Base-by-base conservation (phyloP, 495 filamentous ascomycete species). In the Penicillium verhagenii region DNA sequence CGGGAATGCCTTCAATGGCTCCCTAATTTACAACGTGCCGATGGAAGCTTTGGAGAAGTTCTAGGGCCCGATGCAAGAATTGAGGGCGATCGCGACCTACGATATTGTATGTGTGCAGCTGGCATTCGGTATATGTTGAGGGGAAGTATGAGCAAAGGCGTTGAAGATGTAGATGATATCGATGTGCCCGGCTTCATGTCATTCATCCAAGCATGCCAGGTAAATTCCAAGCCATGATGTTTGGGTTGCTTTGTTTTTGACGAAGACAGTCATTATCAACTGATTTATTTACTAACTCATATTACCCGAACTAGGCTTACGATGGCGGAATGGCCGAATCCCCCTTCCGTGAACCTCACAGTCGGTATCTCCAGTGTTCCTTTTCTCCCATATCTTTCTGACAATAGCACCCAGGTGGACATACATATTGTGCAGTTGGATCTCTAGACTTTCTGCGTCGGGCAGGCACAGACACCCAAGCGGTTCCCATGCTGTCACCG, bases 11-110 rank as follows among this genome's bases (percentile, higher is more conserved):
- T 97, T 55, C 63, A 70, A 29, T 95, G 92, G 88, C 74, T 98
- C 47, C 79, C 74, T 50, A 82, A 71, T 53, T 62, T 97, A 72
- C 94, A 98, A 78, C 81, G 91, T 13, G 68, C 72, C 2, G 87
- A 97, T 66, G 94, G 94, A 13, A 93, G 91, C 60, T 98, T 98
- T 72, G 95, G 93, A 2, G 92, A 98, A 68, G 77, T 86, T 24
- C 58, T 92, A 4, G 80, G 81, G 11, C 75, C 78, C 37, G 66
- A 78, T 44, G 86, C 80, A 20, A 71, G 70, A 25, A 78, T 96
- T 21, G 83, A 84, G 25, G 93, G 93, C 1, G 89, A 89, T 14
- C 82, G 82, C 42, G 94, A 98, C 68, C 83, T 91, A 74, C 75
- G 95, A 39, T 93, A 90, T 66, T 94, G 92, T 64, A 96, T 94